Evolutionary conservation across 768 basidiomycete species (phyloP), one percentile per base, ranked within the genome.

Genomic region (Naganishia friedmannii): DNA sequence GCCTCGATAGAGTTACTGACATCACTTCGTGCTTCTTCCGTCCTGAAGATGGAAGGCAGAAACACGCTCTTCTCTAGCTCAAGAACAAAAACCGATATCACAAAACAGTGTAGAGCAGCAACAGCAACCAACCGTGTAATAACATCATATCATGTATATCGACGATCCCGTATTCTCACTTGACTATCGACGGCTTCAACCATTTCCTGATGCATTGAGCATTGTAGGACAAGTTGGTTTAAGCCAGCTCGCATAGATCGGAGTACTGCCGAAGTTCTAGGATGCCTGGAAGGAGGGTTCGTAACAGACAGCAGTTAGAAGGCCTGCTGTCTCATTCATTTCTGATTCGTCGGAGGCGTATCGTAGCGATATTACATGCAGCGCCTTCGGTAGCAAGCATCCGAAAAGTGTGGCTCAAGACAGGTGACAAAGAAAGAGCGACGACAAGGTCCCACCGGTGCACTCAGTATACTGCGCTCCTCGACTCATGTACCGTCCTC

Each of bases 101-200:
- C 60, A 63, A 42, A 45, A 10, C n/a, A 34, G 60, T 26, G 23
- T 15, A 45, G 60, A 63, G 60, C 60, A 46, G 42, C 37, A 63
- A 17, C 23, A n/a, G 26, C 39, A 63, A 42, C 60, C 39, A 23
- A 12, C 39, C 26, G 42, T 63, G 28, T 63, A 55, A 13, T 51
- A 51, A 51, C 48, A n/a, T 1, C 7, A 26, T 51, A 51, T 12
- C 48, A 51, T 51, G 48, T 51, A 26, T 51, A n/a, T 23, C 48
- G 21, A 6, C n/a, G 48, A 51, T 51, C 48, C 1, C 17, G 45
- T n/a, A 51, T 51, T 51, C 13, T 12, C 12, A 12, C 48, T 51
- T 51, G 48, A 23, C 23, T 51, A 5, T 26, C 48, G 12, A 51
- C 6, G 21, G 48, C 2, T 42, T 8, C 42, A 17, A 17, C 42